phyloP scores from a whole-genome alignment of 2,329 filamentous ascomycete genomes.

The Cercospora beticola region DNA sequence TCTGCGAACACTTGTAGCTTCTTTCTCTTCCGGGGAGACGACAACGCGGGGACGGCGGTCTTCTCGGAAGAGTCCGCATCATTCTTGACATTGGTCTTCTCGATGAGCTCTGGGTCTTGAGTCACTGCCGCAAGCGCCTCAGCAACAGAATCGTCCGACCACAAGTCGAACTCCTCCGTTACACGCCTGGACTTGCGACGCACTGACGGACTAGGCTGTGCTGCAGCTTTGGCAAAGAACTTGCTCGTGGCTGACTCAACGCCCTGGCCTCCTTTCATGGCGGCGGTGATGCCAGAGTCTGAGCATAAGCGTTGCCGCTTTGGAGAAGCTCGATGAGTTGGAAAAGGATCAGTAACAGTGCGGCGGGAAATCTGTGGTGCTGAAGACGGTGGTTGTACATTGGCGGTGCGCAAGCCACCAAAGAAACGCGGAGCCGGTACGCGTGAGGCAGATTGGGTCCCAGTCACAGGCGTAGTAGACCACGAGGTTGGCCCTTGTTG shows the following conservation, averaged over 20 bases:
- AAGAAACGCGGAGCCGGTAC: constrained; percentile 29
- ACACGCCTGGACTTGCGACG: constrained; percentile 39
- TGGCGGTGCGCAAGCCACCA: constrained; percentile 20
- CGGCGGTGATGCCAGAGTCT: constrained; percentile 36
- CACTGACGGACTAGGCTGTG: constrained; percentile 45
- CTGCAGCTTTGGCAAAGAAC: constrained; percentile 43
- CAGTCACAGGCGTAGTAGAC: constrained; percentile 51
- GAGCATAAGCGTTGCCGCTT: constrained; percentile 42
- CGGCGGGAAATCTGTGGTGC: constrained; percentile 46
- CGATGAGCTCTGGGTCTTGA: constrained; percentile 13
- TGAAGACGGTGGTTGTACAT: constrained; percentile 40
- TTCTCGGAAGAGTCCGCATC: constrained; percentile 23
- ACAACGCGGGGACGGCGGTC: constrained; percentile 17
- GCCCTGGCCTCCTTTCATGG: constrained; percentile 27
- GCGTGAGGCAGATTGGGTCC: not conserved
- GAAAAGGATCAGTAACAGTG: constrained; percentile 38
- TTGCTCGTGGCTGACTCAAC: constrained; percentile 43
- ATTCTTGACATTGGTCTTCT: constrained; percentile 17
- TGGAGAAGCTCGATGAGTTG: constrained; percentile 18
- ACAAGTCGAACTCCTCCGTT: constrained; percentile 46
- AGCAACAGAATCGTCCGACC: constrained; percentile 50
- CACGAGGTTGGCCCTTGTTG: constrained; percentile 56
- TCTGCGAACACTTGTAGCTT: constrained; percentile 33
- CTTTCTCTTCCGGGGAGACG: constrained; percentile 33
- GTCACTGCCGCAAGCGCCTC: constrained; percentile 43